Base-by-base conservation (phyloP, 768 basidiomycete species). In the Pulveroboletus sp. region DNA sequence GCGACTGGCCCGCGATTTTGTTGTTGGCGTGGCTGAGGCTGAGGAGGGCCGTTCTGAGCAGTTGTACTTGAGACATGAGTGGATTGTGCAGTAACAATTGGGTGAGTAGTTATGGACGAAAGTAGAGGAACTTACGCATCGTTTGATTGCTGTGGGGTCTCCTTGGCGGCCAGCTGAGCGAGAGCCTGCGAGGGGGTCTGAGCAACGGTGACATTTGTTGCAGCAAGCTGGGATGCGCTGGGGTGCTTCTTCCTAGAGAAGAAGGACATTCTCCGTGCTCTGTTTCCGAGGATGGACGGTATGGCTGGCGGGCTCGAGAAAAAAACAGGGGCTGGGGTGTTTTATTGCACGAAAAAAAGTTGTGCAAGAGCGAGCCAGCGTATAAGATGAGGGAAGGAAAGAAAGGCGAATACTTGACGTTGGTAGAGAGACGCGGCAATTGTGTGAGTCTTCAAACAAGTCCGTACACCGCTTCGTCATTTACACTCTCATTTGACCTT, bases 261-360 rank as follows among this genome's bases (percentile, higher is more conserved):
- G 87, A 90, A 92, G 78, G 88, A 90, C 90, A 92, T 92, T 82
- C 85, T 85, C 69, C 83, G 73, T 56, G 80, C 62, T 70, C 79
- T 77, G 66, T 66, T 64, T 56, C 75, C 73, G 66, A 84, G 70
- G 69, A 85, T 68, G 65, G 79, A 86, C 81, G 82, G 77, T 78
- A 85, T 85, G 81, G 79, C 70, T 76, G 78, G 62, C 58, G 46
- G 64, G 43, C 37, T 44, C 12, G 40, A 53, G 42, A 57, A 56
- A 52, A 58, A 51, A 49, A 14, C 10, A 32, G 43, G 43, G 50
- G 49, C 43, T 55, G 46, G 20, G 38, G 45, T 43, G 39, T 36
- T 51, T 52, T 50, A 43, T 42, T 41, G 56, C 29, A 47, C 21
- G 45, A 57, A 52, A 43, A 56, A 41, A 35, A 27, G 37, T 32